These are phyloP conservation scores for Daldinia bambusicola DNA, from an alignment of 495 filamentous ascomycete species.

Conservation along the genomic window DNA sequence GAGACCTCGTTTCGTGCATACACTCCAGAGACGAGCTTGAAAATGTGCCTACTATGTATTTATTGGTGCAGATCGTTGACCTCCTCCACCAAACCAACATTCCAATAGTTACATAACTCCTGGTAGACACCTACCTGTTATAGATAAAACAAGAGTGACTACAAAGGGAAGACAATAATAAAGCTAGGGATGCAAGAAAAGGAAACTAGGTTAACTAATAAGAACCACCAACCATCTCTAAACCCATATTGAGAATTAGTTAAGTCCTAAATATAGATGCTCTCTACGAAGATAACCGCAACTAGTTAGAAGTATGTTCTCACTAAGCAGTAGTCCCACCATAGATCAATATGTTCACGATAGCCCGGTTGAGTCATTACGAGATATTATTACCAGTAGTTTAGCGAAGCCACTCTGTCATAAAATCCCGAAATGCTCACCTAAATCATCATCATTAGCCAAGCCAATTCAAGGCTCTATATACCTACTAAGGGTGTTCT, in stretches of 20 bases:
- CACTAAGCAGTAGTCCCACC: not conserved
- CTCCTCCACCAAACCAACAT: not conserved
- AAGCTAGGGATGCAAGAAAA: not conserved
- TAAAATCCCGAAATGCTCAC: not conserved
- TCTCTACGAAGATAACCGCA: not conserved
- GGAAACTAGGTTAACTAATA: no score
- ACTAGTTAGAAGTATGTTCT: not conserved
- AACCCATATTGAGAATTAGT: not conserved
- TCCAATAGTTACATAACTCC: not conserved
- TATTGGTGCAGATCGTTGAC: not conserved
- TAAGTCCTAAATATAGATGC: not conserved
- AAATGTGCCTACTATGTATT: not conserved
- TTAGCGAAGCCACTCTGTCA: not conserved
- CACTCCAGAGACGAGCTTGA: not conserved
- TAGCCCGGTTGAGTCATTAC: not conserved
- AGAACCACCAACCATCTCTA: no score
- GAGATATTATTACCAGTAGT: not conserved
- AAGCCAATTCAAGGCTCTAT: no score
- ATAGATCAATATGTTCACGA: not conserved
- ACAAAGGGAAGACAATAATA: not conserved
- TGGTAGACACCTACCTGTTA: not conserved
- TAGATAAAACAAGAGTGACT: not conserved
- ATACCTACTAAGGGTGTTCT: no score
- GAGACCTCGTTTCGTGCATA: not conserved
- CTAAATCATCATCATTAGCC: no score